phyloP scores from a whole-genome alignment of 2,329 filamentous ascomycete genomes.

The Lachnellula occidentalis region DNA sequence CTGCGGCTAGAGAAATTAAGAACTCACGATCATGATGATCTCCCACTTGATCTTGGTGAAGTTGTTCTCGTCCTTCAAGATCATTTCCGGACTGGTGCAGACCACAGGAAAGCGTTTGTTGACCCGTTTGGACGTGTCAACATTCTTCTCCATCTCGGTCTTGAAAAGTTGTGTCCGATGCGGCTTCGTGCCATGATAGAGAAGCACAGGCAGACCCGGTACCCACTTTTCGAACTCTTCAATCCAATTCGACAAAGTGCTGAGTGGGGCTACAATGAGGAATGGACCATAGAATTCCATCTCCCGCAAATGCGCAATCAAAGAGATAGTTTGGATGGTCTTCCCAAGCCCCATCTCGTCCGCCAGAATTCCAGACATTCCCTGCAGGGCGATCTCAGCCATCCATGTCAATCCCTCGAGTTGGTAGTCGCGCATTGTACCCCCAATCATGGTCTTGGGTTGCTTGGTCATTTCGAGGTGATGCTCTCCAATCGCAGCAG shows the following conservation, averaged over 20 bases:
- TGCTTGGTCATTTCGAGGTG: conserved; percentile 78
- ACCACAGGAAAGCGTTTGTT: conserved; percentile 77
- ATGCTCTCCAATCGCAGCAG: conserved; percentile 48
- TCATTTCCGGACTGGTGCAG: conserved; percentile 94
- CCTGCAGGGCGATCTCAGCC: conserved; percentile 57
- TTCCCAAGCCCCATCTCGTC: conserved; percentile 61
- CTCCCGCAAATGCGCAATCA: conserved; percentile 73
- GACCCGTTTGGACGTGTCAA: conserved; percentile 50
- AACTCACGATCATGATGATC: conserved; percentile 83
- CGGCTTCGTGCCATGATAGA: conserved; percentile 82
- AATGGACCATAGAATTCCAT: conserved; percentile 86
- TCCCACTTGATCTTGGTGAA: conserved; percentile 87
- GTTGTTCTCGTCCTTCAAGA: conserved; percentile 79
- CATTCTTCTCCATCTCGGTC: conserved; percentile 63
- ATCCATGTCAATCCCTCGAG: conserved; percentile 94
- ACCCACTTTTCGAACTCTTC: conserved; percentile 91
- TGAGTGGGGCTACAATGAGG: conserved; percentile 82
- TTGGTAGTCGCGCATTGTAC: conserved; percentile 91
- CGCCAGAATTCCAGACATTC: conserved; percentile 56
- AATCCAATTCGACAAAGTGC: conserved; percentile 92
- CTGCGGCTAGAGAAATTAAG: background rate
- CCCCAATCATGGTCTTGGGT: conserved; percentile 77
- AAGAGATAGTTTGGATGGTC: conserved; percentile 45
- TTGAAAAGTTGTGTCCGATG: conserved; percentile 72
- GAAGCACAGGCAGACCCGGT: conserved; percentile 76